These are phyloP conservation scores for Rhododendron ferrugineum DNA, from an alignment of 148 eudicot species.

Conservation along the genomic window DNA sequence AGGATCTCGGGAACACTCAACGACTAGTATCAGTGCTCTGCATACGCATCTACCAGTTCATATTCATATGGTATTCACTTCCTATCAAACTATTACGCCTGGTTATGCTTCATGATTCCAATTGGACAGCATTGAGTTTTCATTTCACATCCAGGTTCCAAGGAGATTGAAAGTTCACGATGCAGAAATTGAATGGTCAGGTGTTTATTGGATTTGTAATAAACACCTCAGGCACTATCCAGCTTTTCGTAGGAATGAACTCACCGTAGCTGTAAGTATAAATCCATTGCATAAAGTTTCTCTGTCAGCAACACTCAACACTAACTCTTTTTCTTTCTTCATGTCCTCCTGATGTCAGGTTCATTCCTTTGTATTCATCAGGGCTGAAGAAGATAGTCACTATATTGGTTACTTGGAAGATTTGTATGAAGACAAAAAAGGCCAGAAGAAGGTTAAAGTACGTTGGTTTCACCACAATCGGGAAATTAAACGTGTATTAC, in stretches of 20 bases:
- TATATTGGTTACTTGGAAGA: slow-evolving; percentile 27
- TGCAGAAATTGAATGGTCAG: slow-evolving; percentile 24
- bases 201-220: slow-evolving; percentile 21
- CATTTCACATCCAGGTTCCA: slow-evolving; percentile 21
- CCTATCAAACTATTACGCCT: neutral
- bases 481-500: slow-evolving; percentile 4
- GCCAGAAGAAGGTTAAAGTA: slow-evolving; percentile 23
- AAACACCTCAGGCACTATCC: slow-evolving; percentile 27
- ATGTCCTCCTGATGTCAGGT: slow-evolving; percentile 12
- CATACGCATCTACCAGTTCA: slow-evolving; percentile 7
- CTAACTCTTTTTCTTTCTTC: neutral
- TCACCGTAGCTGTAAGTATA: slow-evolving; percentile 18
- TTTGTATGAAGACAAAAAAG: slow-evolving; percentile 25
- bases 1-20: neutral
- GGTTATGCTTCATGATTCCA: neutral
- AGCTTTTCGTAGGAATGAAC: slow-evolving; percentile 16
- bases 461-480: slow-evolving; percentile 22
- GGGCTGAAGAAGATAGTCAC: slow-evolving; percentile 20
- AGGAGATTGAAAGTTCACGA: slow-evolving; percentile 24
- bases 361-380: slow-evolving; percentile 24
- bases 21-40: slow-evolving; percentile 3
- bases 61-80: slow-evolving; percentile 19
- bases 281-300: neutral
- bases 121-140: neutral
- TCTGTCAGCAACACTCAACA: neutral